Evolutionary conservation across 129 eudicot genomes (phyloP).

Genomic region (Gnaphalium uliginosum): DNA sequence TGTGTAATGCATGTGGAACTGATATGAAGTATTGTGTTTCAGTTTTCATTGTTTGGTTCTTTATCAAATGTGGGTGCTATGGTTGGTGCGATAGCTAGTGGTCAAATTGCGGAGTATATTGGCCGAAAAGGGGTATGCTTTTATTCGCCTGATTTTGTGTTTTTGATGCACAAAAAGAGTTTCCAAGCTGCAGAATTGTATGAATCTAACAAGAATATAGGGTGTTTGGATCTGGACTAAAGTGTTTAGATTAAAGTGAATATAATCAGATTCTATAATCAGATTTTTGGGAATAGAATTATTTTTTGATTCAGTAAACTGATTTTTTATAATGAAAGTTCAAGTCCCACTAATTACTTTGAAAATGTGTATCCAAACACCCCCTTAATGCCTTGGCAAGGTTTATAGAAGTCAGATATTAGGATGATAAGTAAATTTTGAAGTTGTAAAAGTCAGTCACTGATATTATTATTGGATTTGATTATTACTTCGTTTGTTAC

Average conservation of each 20-base stretch:
- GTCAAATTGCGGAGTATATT: slow-evolving; percentile 88
- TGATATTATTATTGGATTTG: slow-evolving; percentile 19
- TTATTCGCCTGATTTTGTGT: neutral
- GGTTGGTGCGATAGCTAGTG: slow-evolving; percentile 97
- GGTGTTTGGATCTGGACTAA: slow-evolving; percentile 8
- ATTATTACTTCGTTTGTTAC: neutral
- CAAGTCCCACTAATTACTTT: neutral
- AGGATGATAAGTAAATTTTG: neutral
- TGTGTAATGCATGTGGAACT: slow-evolving; percentile 6
- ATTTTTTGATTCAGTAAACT: neutral
- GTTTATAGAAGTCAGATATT: neutral
- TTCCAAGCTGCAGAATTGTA: neutral
- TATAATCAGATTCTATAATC: neutral
- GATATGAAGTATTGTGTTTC: slow-evolving; percentile 24
- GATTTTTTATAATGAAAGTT: neutral
- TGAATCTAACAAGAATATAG: neutral
- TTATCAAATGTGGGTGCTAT: slow-evolving; percentile 95
- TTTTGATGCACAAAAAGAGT: neutral
- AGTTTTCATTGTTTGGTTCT: slow-evolving; percentile 92
- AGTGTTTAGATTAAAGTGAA: neutral
- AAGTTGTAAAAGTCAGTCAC: slow-evolving; percentile 3
- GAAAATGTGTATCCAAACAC: neutral
- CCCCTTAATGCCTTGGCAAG: neutral
- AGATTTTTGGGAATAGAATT: neutral
- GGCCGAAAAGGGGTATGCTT: slow-evolving; percentile 83